Conservation (phyloP, 331 rosid species). For the Malus hybrid region DNA sequence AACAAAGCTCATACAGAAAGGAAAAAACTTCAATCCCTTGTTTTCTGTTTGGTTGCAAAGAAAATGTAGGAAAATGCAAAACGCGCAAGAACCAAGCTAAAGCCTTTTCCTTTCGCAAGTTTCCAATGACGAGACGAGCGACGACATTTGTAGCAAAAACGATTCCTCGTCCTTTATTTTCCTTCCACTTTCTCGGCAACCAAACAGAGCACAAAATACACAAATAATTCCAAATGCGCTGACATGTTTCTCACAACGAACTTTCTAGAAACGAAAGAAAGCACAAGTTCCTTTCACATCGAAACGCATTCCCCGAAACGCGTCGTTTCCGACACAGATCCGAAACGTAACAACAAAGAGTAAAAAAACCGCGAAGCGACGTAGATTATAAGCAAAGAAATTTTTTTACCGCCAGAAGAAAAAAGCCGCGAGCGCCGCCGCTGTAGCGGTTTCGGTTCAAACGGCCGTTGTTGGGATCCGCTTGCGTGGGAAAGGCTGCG, state of each 20-base stretch:
- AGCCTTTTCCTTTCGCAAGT: neutral
- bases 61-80: neutral
- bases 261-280: conserved; percentile 1
- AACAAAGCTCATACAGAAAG: neutral
- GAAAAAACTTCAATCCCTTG: neutral
- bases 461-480: neutral
- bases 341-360: conserved; percentile 23
- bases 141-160: neutral
- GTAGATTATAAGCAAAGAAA: conserved; percentile 73
- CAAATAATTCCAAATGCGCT: neutral
- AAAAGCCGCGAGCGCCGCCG: neutral
- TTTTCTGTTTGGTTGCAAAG: conserved; percentile 17
- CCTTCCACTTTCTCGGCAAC: neutral
- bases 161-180: neutral
- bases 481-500: too few species aligned
- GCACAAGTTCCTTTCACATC: neutral
- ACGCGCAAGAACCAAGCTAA: neutral
- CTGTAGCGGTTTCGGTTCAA: neutral
- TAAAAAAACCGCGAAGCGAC: conserved; percentile 8
- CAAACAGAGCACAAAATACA: conserved; percentile 12
- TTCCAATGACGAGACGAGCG: neutral
- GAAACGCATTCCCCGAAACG: conserved; percentile 7
- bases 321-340: conserved; percentile 47
- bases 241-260: neutral
- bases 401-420: conserved; percentile 25